Evolutionary conservation across 2,329 filamentous ascomycete genomes (phyloP), one percentile per base, ranked within the genome.

Genomic region (Penicillium sp.): DNA sequence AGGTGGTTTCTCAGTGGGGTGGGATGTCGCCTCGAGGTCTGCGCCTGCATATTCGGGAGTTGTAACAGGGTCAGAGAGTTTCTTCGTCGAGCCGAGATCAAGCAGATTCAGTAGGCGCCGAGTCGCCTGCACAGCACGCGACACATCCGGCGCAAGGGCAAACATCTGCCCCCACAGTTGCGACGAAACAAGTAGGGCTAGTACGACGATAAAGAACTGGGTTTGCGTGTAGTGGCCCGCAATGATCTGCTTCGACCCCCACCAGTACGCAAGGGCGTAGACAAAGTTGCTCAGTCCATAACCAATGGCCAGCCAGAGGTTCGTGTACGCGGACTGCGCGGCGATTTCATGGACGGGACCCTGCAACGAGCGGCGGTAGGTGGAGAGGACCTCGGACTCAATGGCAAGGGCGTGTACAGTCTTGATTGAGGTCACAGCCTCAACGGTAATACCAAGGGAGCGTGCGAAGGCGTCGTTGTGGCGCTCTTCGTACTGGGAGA

Each of bases 241-340:
- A 50, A 87, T 84, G 63, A 93, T 90, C 66, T 88, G 85, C 67
- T 85, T 88, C 0, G 89, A 85, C 1, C 90, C 90, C 89, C 90
- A 93, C 89, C 90, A 93, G 76, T 92, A 93, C 0, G 90, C 88
- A 60, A 93, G 85, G 0, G 89, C 88, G 70, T 92, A 91, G 35
- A 92, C 85, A 56, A 91, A 81, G 69, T 89, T 90, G 44, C 87
- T 85, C 26, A 79, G 66, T 19, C 74, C 74, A 58, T 78, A 80
- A 0, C 78, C 75, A 45, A 79, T 66, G 1, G 81, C 80, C 50
- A 81, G 70, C 73, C 78, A 81, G 45, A 80, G 68, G 66, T 78
- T 82, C 1, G 77, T 76, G 31, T 79, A 78, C 17, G 82, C 73
- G 49, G 81, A 81, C 19, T 78, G 74, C 48, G 80, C 77, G 49